phyloP scores from a whole-genome alignment of 2,329 filamentous ascomycete species.

The Metarhizium anisopliae region DNA sequence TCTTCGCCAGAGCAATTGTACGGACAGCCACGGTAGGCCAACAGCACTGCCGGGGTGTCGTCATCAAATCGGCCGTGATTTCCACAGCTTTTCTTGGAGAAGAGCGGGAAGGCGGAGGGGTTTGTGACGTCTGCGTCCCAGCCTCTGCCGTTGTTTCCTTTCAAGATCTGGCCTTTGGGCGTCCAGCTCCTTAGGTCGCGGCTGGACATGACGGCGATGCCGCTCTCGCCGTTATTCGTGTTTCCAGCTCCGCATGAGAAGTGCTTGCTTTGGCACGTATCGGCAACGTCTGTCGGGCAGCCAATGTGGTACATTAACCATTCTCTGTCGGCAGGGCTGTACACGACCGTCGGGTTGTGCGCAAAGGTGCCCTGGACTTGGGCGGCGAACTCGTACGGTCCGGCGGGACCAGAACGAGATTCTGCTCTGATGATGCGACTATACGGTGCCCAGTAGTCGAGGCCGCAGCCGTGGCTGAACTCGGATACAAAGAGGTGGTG shows the following conservation, averaged over 20 bases:
- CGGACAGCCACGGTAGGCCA: constrained; percentile 13
- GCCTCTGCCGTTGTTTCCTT: constrained; percentile 7
- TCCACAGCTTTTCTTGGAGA: background rate
- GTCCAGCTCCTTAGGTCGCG: constrained; percentile 11
- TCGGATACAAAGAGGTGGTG: constrained; percentile 37
- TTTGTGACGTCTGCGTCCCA: constrained; percentile 28
- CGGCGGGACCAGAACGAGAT: constrained; percentile 27
- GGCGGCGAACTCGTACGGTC: constrained; percentile 27
- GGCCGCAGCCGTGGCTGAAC: constrained; percentile 34
- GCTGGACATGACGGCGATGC: constrained; percentile 19
- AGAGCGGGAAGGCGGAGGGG: constrained; percentile 29
- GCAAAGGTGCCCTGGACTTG: constrained; percentile 32
- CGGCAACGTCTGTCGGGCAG: constrained; percentile 1
- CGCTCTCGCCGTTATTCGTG: constrained; percentile 13
- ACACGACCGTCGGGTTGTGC: constrained; percentile 37
- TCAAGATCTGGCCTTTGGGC: constrained; percentile 10
- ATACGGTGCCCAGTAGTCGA: constrained; percentile 30
- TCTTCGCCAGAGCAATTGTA: constrained; percentile 10
- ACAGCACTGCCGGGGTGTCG: constrained; percentile 6
- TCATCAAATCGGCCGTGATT: background rate
- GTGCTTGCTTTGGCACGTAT: constrained; percentile 5
- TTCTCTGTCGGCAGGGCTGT: constrained; percentile 31
- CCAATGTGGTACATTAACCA: constrained; percentile 39
- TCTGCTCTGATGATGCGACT: constrained; percentile 25
- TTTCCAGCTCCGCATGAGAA: constrained; percentile 14